Conservation (phyloP, 2,329 filamentous ascomycete genomes). For the Aspergillus sp. region DNA sequence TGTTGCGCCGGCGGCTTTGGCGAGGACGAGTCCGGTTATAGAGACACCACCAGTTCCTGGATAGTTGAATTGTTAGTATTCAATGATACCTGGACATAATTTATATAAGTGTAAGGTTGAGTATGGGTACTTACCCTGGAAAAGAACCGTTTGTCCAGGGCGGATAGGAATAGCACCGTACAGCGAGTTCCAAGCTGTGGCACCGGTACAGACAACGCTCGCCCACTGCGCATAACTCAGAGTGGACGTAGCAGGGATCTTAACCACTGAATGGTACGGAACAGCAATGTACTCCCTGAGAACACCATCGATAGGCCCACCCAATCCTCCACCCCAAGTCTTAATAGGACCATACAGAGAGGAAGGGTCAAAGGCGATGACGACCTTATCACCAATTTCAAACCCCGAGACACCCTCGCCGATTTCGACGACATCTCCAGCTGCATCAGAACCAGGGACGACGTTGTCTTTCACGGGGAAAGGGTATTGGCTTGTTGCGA, state of each 20-base stretch:
- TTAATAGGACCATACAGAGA: constrained; percentile 26
- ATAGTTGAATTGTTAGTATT: too few species aligned
- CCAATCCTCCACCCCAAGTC: constrained; percentile 20
- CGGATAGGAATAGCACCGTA: constrained; percentile 34
- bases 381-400: constrained; percentile 33
- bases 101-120: neutral
- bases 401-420: constrained; percentile 28
- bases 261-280: constrained; percentile 33
- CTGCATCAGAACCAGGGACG: constrained; percentile 38
- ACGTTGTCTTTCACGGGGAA: constrained; percentile 34
- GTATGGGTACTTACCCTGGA: constrained; percentile 28
- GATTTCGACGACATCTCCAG: constrained; percentile 35
- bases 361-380: constrained; percentile 24
- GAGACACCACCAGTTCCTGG: constrained; percentile 46
- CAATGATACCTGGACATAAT: neutral
- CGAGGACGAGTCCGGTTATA: constrained; percentile 40
- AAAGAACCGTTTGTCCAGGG: constrained; percentile 19
- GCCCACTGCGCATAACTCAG: constrained; percentile 33
- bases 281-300: constrained; percentile 40
- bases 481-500: constrained; percentile 26
- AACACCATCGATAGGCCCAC: constrained; percentile 33
- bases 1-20: constrained; percentile 46
- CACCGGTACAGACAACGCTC: constrained; percentile 39
- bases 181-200: constrained; percentile 46
- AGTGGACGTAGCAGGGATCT: constrained; percentile 29